Evolutionary conservation across 805 yeast species (phyloP).

Genomic region (Gaillardinia entomophila): DNA sequence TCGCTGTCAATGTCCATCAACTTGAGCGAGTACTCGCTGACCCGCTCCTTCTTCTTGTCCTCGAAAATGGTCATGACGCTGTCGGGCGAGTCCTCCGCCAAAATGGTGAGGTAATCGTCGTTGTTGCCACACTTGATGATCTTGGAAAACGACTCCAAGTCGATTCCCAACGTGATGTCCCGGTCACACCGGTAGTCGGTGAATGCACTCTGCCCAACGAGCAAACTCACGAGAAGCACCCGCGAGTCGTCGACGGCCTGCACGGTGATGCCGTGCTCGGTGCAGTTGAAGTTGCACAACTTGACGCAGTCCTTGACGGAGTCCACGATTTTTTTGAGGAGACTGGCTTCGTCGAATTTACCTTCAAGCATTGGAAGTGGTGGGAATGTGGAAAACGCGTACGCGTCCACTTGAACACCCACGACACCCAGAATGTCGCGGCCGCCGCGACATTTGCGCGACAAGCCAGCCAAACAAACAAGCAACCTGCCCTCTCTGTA

Average conservation of each 20-base stretch:
- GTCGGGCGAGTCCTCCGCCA: conserved; percentile 88
- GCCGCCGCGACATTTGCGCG: too few species aligned
- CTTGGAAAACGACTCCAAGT: conserved; percentile 80
- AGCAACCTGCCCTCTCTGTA: too few species aligned
- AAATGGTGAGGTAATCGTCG: conserved; percentile 79
- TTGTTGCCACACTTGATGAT: conserved; percentile 88
- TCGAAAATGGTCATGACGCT: conserved; percentile 77
- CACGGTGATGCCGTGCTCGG: conserved; percentile 90
- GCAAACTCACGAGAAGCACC: conserved; percentile 82
- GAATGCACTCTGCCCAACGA: conserved; percentile 85
- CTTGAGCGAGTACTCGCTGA: conserved; percentile 85
- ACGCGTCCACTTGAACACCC: too few species aligned
- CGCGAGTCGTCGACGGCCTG: conserved; percentile 98
- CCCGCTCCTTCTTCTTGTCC: conserved; percentile 84
- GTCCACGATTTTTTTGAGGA: conserved; percentile 88
- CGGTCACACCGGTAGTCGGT: conserved; percentile 93
- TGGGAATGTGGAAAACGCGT: too few species aligned
- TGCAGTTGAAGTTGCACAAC: conserved; percentile 93
- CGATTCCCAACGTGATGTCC: conserved; percentile 86
- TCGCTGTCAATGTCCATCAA: conserved; percentile 97
- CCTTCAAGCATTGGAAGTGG: conserved; percentile 99
- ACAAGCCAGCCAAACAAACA: too few species aligned
- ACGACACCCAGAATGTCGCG: too few species aligned
- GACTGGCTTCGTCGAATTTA: conserved; percentile 86
- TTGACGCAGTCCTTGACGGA: conserved; percentile 92